Base-by-base conservation (phyloP, 2,329 filamentous ascomycete genomes). In the Aspergillus sp. region DNA sequence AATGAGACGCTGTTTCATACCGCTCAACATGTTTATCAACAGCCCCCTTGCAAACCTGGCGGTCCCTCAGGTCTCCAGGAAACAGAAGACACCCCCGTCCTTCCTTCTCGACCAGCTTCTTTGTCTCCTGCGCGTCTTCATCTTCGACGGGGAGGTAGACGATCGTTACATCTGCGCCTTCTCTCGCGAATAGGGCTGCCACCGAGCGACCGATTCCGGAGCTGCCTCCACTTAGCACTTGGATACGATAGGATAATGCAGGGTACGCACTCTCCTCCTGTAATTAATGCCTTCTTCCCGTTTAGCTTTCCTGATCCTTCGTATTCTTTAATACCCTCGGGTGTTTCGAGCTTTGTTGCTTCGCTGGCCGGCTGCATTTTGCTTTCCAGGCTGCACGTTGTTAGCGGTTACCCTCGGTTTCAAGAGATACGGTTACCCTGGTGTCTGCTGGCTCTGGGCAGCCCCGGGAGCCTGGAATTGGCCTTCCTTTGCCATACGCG, bases 81-180 rank as follows among this genome's bases (percentile, higher is more conserved):
- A 85, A 70, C 1, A 83, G 73, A 2, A 82, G 68, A 44, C 81
- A 84, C 49, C 75, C 67, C 39, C 73, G 70, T 1, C 80, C 79
- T 56, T 82, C 80, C 40, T 77, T 76, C 62, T 85, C 80, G 1
- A 87, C 79, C 62, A 80, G 66, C 35, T 73, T 72, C 63, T 82
- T 81, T 2, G 83, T 85, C 7, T 79, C 76, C 51, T 84, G 71
- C 0, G 84, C 84, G 55, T 86, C 84, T 19, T 76, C 67, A 61
- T 86, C 73, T 70, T 87, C 84, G 27, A 83, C 79, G 2, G 81
- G 80, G 1, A 84, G 76, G 62, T 85, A 83, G 15, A 81, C 78
- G 57, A 86, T 84, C 23, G 76, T 81, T 46, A 84, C 73, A 61
- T 85, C 79, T 14, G 84, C 82, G 2, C 84, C 84, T 65, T 87